A percentile compares a stretch with the other conserved stretches of the same genome.
Evolutionary conservation across 495 filamentous ascomycete species (phyloP).

Genomic region (Penicilliopsis zonata): DNA sequence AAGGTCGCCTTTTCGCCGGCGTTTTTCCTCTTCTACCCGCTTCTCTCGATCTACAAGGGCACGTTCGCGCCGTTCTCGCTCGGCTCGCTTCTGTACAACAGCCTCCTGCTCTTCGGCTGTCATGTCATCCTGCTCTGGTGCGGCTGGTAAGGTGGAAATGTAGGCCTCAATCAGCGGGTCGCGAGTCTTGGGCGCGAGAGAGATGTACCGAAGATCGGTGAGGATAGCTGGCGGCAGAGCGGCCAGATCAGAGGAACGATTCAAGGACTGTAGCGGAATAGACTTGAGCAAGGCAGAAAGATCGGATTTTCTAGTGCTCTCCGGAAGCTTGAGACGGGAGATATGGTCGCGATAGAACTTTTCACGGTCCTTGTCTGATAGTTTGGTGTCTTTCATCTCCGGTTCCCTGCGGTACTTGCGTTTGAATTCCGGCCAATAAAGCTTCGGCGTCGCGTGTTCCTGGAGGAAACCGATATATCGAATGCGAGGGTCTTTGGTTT

Average conservation of each 20-base stretch:
- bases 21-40: slow-evolving; percentile 63
- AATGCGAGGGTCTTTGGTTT: slow-evolving; percentile 76
- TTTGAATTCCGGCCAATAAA: slow-evolving; percentile 96
- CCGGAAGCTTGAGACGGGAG: slow-evolving; percentile 60
- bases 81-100: slow-evolving; percentile 45
- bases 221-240: slow-evolving; percentile 58
- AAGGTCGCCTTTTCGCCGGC: slow-evolving; percentile 51
- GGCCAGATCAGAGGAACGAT: slow-evolving; percentile 49
- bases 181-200: slow-evolving; percentile 54
- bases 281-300: slow-evolving; percentile 65
- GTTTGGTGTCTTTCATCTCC: slow-evolving; percentile 63
- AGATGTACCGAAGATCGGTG: slow-evolving; percentile 69
- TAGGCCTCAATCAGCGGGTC: slow-evolving; percentile 66
- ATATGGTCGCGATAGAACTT: slow-evolving; percentile 86
- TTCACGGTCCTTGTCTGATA: slow-evolving; percentile 81
- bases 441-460: slow-evolving; percentile 68
- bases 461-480: slow-evolving; percentile 76
- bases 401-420: slow-evolving; percentile 75
- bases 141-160: slow-evolving; percentile 57
- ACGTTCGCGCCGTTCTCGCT: slow-evolving; percentile 56
- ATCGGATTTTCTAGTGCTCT: slow-evolving; percentile 65
- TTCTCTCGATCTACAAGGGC: slow-evolving; percentile 66
- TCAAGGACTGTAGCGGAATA: slow-evolving; percentile 49
- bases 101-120: slow-evolving; percentile 48
- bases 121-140: slow-evolving; percentile 44